These are phyloP conservation scores for Basidiobolus meristosporus DNA, from an alignment of 371 early-diverging fungal genomes.

Conservation along the genomic window DNA sequence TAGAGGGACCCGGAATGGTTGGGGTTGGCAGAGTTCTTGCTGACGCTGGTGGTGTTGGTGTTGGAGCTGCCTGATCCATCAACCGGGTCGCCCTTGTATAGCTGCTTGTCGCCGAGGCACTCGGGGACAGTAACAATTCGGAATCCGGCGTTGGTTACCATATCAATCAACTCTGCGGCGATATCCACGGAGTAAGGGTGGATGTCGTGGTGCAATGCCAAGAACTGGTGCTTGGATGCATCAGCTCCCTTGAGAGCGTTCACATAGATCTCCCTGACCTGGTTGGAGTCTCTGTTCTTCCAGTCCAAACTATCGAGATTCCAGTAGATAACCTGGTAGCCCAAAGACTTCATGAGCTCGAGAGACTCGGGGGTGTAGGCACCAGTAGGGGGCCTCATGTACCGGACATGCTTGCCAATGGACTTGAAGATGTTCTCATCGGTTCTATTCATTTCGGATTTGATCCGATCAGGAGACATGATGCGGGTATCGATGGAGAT, in stretches of 20 bases:
- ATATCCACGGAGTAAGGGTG: slow-evolving; percentile 1
- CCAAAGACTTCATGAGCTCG: neutral
- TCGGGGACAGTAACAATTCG: slow-evolving; percentile 1
- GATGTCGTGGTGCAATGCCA: slow-evolving; percentile 4
- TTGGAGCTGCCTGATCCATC: too few species aligned
- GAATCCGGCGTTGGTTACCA: slow-evolving; percentile 1
- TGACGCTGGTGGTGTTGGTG: too few species aligned
- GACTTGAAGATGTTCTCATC: slow-evolving; percentile 9
- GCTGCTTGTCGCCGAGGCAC: slow-evolving; percentile 4
- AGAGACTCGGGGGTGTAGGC: neutral
- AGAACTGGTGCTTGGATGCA: too few species aligned
- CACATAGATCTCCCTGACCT: too few species aligned
- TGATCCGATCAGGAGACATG: slow-evolving; percentile 11
- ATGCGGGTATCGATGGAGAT: slow-evolving; percentile 13
- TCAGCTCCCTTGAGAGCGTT: too few species aligned
- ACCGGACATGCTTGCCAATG: slow-evolving; percentile 18
- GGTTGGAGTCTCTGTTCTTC: neutral
- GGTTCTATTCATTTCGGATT: slow-evolving; percentile 6
- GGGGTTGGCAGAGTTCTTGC: too few species aligned
- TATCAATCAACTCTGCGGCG: slow-evolving; percentile 1
- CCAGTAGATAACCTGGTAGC: slow-evolving; percentile 5
- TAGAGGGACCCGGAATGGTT: too few species aligned
- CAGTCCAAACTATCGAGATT: slow-evolving; percentile 10
- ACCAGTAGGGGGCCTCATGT: slow-evolving; percentile 16
- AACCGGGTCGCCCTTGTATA: too few species aligned